Evolutionary conservation across 768 basidiomycete species (phyloP).

Genomic region (Lentinula sp.): DNA sequence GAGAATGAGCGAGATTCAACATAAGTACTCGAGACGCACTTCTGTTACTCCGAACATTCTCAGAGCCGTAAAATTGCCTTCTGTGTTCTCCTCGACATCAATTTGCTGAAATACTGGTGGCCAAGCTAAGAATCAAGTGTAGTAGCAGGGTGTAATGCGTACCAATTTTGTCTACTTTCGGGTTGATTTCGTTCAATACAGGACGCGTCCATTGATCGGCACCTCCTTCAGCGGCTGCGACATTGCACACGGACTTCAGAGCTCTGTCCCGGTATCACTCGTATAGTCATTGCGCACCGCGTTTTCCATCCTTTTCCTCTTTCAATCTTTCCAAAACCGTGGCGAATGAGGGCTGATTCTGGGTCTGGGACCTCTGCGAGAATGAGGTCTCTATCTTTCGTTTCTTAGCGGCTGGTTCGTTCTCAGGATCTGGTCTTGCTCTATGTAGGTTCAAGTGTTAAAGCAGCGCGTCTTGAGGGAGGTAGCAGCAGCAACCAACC

Average conservation of each 20-base stretch:
- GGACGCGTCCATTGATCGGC: conserved; percentile 73
- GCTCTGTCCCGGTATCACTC: conserved; percentile 31
- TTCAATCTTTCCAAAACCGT: conserved; percentile 60
- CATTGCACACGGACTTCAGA: background rate
- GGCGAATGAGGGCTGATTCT: conserved; percentile 45
- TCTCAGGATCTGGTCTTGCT: conserved; percentile 12
- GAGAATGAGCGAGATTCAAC: background rate
- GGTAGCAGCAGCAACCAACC: background rate
- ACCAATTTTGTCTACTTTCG: conserved; percentile 66
- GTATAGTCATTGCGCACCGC: conserved; percentile 15
- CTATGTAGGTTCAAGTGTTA: conserved; percentile 9
- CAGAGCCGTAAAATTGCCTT: conserved; percentile 36
- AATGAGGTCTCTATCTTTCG: conserved; percentile 40
- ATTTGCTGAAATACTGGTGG: conserved; percentile 89
- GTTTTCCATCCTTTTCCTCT: conserved; percentile 31
- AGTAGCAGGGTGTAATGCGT: conserved; percentile 15
- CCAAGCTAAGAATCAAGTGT: background rate
- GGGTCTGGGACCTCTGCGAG: conserved; percentile 34
- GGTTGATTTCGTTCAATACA: conserved; percentile 43
- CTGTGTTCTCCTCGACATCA: conserved; percentile 68
- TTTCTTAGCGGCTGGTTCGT: conserved; percentile 45
- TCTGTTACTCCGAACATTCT: conserved; percentile 92
- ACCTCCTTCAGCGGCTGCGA: conserved; percentile 68
- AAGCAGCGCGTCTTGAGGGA: background rate
- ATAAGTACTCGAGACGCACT: conserved; percentile 29